Evolutionary conservation across 148 eudicot genomes (phyloP), one percentile per base, ranked within the genome.

Genomic region (Nepenthes mirabilis): DNA sequence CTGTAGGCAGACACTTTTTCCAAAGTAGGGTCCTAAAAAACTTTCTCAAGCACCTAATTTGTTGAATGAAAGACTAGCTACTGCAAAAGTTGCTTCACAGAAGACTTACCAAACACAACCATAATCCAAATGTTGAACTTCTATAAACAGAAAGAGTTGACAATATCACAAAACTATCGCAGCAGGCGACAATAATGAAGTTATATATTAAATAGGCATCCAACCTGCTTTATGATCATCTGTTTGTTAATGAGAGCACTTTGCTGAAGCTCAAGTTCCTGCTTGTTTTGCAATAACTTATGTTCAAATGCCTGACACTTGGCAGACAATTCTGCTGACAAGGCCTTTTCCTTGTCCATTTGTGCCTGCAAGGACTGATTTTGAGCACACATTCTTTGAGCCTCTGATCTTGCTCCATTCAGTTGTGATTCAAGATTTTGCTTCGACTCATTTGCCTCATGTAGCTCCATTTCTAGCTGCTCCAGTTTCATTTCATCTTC

Each of bases 241-340:
- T 65, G 60, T 32, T 37, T 34, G 34, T 11, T 35, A 65, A 9
- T 11, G 35, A 32, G 60, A 35, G 36, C 60, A 43, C 33, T 56
- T 34, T 36, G 61, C 68, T 81, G 86, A 70, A 58, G 55, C 63
- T 75, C 71, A 6, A 70, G 54, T 59, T 83, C 83, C 62, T 72
- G 69, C 32, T 72, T 64, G 65, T 71, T 82, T 37, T 65, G 69
- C 11, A 35, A 57, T 8, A 86, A 60, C 58, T 83, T 84, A 12
- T 76, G 79, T 68, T 82, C 83, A 62, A 86, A 63, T 66, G 70
- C 75, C 62, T 56, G 74, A 48, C 84, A 80, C 65, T 68, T 84
- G 13, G 58, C 47, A 33, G 65, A 60, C 57, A 76, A 60, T 51
- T 83, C 82, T 11, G 66, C 69, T 11, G 80, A 74, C 32, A 74